A percentile compares a stretch with the other conserved stretches of the same genome.
phyloP scores from a whole-genome alignment of 2,329 filamentous ascomycete species.

The Hymenoscyphus fraxineus region DNA sequence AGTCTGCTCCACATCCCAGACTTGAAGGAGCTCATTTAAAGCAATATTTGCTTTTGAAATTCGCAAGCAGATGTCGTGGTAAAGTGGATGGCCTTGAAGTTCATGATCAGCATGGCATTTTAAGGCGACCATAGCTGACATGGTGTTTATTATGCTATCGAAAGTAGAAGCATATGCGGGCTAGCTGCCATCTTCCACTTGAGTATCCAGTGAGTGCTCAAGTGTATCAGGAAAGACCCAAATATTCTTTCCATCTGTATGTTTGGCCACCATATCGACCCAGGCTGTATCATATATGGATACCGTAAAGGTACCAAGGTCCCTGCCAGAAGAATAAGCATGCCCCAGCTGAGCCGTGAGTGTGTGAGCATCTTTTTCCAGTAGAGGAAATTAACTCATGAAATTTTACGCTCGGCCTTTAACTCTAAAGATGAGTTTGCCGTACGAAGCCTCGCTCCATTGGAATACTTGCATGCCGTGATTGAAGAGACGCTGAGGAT shows the following conservation, averaged over 20 bases:
- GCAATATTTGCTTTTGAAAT: neutral
- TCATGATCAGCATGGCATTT: neutral
- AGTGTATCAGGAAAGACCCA: slow-evolving; percentile 6
- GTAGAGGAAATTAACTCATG: too few relatives aligned
- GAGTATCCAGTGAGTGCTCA: neutral
- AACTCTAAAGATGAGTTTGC: too few relatives aligned
- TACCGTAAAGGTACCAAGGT: neutral
- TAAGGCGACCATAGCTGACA: neutral
- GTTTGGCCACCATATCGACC: neutral
- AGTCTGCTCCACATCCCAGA: neutral
- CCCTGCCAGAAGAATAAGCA: too few relatives aligned
- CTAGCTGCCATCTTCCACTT: neutral
- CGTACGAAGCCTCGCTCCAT: too few relatives aligned
- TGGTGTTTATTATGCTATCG: slow-evolving; percentile 8
- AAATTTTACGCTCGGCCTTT: too few relatives aligned
- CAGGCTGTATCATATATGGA: slow-evolving; percentile 10
- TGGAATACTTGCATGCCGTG: too few relatives aligned
- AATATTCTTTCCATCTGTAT: neutral
- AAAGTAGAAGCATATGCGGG: neutral
- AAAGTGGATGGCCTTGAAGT: neutral
- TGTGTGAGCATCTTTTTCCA: too few relatives aligned
- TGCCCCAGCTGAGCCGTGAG: too few relatives aligned
- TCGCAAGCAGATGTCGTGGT: neutral
- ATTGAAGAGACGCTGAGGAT: too few relatives aligned
- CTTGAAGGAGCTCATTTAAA: neutral